Base-by-base conservation (phyloP, 345 rosid species). In the Gossypium australe region DNA sequence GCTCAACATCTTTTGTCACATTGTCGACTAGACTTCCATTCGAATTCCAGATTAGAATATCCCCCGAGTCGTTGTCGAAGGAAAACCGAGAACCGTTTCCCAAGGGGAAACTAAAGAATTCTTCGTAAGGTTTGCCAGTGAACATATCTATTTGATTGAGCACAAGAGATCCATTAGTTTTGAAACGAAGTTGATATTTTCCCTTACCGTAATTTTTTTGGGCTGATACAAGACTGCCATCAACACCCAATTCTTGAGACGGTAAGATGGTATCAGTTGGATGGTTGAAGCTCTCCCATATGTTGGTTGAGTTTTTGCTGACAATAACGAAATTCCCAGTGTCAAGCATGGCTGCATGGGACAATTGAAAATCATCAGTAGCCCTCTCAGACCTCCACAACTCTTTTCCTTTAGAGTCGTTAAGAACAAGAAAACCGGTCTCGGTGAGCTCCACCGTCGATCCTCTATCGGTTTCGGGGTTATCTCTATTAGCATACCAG, bases 181-280 rank as follows among this genome's bases (percentile, higher is more conserved):
- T 1, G 12, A 75, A 66, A 66, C 72, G 67, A 45, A 75, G 78
- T 25, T 75, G 72, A 57, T 67, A 75, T 12, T 20, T 66, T 16
- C 78, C 73, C n/a, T 18, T 45, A 2, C 13, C 2, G 13, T 44
- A 75, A 27, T 52, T 25, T 43, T 27, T 24, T 51, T 44, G 44
- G 0, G 56, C 5, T 57, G 78, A 75, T 7, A 9, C 10, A 56
- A 75, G 78, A 17, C 1, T 56, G 45, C 47, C 52, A 14, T 7
- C 27, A 8, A 2, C 27, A 41, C 47, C 78, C 47, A 86, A 20
- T 22, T 14, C 62, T 71, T 84, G 89, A 34, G 68, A 27, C 3
- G 82, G 89, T 70, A 86, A 55, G 67, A 86, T 75, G 9, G 87
- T 82, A 44, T 86, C 74, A 7, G 78, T 82, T 8, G 85, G 89